Evolutionary conservation across 2,329 filamentous ascomycete species (phyloP).

Genomic region (Pseudogymnoascus sp.): DNA sequence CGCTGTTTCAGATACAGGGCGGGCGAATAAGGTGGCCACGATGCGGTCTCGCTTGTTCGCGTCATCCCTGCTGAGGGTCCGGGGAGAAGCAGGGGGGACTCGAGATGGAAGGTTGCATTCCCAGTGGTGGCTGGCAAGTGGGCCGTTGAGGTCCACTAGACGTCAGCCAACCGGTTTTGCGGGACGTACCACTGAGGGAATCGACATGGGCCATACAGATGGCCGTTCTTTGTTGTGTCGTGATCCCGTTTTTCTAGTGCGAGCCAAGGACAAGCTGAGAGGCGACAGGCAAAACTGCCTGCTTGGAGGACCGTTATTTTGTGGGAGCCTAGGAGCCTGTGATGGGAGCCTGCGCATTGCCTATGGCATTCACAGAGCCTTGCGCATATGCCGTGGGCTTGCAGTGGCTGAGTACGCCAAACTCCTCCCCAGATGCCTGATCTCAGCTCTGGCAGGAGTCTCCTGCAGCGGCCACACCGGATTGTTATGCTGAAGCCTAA

Average conservation of each 20-base stretch:
- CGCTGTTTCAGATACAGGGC: slow-evolving; percentile 4
- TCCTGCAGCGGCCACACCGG: background rate
- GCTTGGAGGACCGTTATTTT: background rate
- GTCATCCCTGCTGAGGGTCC: slow-evolving; percentile 5
- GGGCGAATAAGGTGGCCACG: slow-evolving; percentile 1
- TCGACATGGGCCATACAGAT: slow-evolving; percentile 3
- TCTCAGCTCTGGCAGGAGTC: background rate
- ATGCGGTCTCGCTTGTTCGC: slow-evolving; percentile 5
- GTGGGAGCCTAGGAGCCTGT: background rate
- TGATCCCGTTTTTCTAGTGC: background rate
- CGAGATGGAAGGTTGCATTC: slow-evolving; percentile 6
- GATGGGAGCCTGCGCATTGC: background rate
- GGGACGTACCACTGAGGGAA: slow-evolving; percentile 5
- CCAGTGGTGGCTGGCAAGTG: slow-evolving; percentile 4
- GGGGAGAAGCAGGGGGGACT: background rate
- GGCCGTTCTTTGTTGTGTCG: background rate
- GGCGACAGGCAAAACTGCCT: background rate
- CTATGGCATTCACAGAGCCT: background rate
- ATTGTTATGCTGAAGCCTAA: background rate
- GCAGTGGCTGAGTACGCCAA: slow-evolving; percentile 6
- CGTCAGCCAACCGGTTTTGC: slow-evolving; percentile 8
- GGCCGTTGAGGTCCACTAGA: background rate
- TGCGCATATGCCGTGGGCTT: background rate
- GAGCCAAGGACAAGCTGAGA: background rate
- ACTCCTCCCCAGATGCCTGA: slow-evolving; percentile 1